These are phyloP conservation scores for Colletotrichum euphorbiae DNA, from an alignment of 2,329 filamentous ascomycete genomes.

Conservation along the genomic window DNA sequence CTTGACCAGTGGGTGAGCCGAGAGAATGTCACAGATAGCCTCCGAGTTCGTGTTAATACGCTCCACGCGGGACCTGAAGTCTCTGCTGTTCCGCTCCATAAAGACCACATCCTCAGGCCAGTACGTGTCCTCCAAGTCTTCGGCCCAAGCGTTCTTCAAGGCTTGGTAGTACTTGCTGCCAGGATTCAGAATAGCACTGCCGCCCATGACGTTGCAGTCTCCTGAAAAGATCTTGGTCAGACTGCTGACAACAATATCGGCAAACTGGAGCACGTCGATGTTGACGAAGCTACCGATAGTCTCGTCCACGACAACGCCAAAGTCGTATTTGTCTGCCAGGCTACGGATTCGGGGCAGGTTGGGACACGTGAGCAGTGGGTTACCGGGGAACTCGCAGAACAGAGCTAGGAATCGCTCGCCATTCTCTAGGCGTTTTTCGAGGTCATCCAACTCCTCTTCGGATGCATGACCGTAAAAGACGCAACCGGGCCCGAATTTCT, in stretches of 20 bases:
- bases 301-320: conserved; percentile 93
- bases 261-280: conserved; percentile 88
- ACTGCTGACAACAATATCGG: conserved; percentile 93
- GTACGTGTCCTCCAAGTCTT: conserved; percentile 86
- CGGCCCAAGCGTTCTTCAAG: conserved; percentile 74
- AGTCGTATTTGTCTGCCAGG: conserved; percentile 86
- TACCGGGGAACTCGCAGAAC: conserved; percentile 96
- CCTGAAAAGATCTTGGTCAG: conserved; percentile 98
- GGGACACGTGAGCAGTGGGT: conserved; percentile 87
- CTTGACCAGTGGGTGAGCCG: conserved; percentile 72
- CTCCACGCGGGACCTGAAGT: conserved; percentile 85
- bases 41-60: conserved; percentile 90
- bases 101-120: conserved; percentile 96
- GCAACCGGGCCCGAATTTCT: conserved; percentile 94
- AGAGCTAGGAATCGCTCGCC: conserved; percentile 85
- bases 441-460: conserved; percentile 81
- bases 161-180: conserved; percentile 75
- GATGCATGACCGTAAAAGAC: conserved; percentile 88
- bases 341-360: conserved; percentile 84
- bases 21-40: conserved; percentile 79
- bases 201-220: conserved; percentile 98
- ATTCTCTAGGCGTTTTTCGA: conserved; percentile 75
- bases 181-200: conserved; percentile 74
- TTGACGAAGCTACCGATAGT: conserved; percentile 98
- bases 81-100: conserved; percentile 94